Percentiles rank a stretch among this genome's conserved stretches.
Evolutionary conservation across 2,329 filamentous ascomycete species (phyloP).

Genomic region (Cladosporium sp.): DNA sequence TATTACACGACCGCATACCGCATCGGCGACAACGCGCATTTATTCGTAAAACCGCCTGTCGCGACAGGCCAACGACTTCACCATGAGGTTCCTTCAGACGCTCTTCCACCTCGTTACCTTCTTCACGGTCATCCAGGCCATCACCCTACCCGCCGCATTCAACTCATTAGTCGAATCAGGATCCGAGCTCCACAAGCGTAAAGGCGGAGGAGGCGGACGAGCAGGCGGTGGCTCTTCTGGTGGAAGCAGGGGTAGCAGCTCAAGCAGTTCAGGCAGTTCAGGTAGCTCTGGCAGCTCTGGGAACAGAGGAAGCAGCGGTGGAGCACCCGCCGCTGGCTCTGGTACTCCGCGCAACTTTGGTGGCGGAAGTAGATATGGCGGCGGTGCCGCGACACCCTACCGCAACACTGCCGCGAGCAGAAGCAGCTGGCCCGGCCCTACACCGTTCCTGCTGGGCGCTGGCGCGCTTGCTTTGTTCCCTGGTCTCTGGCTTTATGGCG

Average conservation of each 20-base stretch:
- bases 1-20: too few relatives aligned
- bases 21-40: too few relatives aligned
- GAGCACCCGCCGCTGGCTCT: slow-evolving; percentile 39
- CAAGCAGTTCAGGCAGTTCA: slow-evolving; percentile 27
- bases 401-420: slow-evolving; percentile 14
- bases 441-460: slow-evolving; percentile 51
- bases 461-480: slow-evolving; percentile 55
- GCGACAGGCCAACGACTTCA: slow-evolving; percentile 8
- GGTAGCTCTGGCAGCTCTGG: slow-evolving; percentile 14
- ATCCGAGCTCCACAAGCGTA: slow-evolving; percentile 40
- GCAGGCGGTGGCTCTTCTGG: slow-evolving; percentile 34
- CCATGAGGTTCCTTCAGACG: slow-evolving; percentile 27
- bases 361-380: slow-evolving; percentile 57
- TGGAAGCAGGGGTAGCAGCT: slow-evolving; percentile 17
- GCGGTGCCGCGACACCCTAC: slow-evolving; percentile 62
- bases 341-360: slow-evolving; percentile 45
- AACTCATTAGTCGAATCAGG: slow-evolving; percentile 31
- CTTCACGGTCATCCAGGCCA: slow-evolving; percentile 28
- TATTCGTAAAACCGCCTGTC: too few relatives aligned
- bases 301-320: too few relatives aligned
- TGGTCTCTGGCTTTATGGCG: slow-evolving; percentile 60
- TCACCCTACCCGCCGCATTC: slow-evolving; percentile 27
- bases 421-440: slow-evolving; percentile 38
- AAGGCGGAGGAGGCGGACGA: slow-evolving; percentile 43
- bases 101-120: slow-evolving; percentile 27